Conservation (phyloP, 2,329 filamentous ascomycete genomes). For the Mycosphaerella sp. region DNA sequence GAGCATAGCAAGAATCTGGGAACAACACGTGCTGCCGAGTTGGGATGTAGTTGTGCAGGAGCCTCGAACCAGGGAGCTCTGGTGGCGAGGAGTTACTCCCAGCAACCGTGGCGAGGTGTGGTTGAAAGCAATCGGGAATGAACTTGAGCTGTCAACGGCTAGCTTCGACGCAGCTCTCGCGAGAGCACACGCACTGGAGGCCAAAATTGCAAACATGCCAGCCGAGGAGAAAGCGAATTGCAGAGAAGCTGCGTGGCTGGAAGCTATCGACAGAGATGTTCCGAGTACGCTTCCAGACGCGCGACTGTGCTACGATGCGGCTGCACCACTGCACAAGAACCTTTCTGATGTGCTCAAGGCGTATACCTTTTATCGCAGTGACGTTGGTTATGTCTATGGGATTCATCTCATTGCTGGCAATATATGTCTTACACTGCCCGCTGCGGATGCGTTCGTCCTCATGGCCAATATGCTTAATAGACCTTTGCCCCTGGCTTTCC, state of each 20-base stretch:
- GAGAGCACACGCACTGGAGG: constrained; percentile 59
- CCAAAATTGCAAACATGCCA: constrained; percentile 45
- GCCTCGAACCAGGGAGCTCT: constrained; percentile 65
- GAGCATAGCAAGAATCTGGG: constrained; percentile 58
- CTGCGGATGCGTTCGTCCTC: constrained; percentile 61
- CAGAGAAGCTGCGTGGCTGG: constrained; percentile 56
- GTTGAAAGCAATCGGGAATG: constrained; percentile 66
- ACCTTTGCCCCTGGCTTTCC: constrained; percentile 67
- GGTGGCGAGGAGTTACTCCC: constrained; percentile 74
- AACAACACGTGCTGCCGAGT: constrained; percentile 67
- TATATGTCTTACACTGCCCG: constrained; percentile 63
- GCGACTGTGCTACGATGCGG: constrained; percentile 60
- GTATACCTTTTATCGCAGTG: constrained; percentile 74
- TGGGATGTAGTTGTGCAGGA: constrained; percentile 67
- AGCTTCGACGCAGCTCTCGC: constrained; percentile 66
- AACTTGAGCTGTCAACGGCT: constrained; percentile 58
- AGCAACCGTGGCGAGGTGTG: constrained; percentile 64
- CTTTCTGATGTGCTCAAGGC: constrained; percentile 69
- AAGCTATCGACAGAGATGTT: constrained; percentile 59
- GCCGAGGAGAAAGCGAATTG: constrained; percentile 43
- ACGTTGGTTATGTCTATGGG: constrained; percentile 70
- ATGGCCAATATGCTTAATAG: constrained; percentile 74
- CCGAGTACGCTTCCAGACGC: constrained; percentile 64
- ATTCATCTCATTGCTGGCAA: constrained; percentile 70
- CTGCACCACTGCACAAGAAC: constrained; percentile 60